Evolutionary conservation across 1,284 basidiomycete species (phyloP).

Genomic region (Rhizoctonia solani): DNA sequence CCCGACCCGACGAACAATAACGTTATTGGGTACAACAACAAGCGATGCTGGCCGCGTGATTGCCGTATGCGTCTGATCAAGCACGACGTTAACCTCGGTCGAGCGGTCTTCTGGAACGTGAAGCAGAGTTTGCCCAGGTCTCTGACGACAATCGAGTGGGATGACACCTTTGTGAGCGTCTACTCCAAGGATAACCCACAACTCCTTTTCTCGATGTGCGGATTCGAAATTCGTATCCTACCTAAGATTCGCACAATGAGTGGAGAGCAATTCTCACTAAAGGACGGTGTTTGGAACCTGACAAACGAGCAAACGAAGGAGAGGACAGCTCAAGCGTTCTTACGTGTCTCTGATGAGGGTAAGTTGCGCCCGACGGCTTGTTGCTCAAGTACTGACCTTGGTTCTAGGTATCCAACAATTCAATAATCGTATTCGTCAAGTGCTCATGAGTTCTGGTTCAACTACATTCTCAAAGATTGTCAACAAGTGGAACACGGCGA

Average conservation of each 20-base stretch:
- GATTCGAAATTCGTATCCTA: slow-evolving; percentile 96
- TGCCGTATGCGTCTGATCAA: slow-evolving; percentile 99
- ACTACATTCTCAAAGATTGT: slow-evolving; percentile 99
- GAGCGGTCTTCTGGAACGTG: slow-evolving; percentile 99
- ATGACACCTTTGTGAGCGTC: slow-evolving; percentile 94
- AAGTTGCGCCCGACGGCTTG: slow-evolving; percentile 31
- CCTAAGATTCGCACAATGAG: slow-evolving; percentile 95
- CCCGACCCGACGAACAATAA: slow-evolving; percentile 99
- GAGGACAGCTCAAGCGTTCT: slow-evolving; percentile 94
- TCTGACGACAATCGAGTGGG: slow-evolving; percentile 98
- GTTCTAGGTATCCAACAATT: slow-evolving; percentile 84
- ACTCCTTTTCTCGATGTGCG: slow-evolving; percentile 96
- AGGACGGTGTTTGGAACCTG: slow-evolving; percentile 97
- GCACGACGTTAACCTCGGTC: slow-evolving; percentile 97
- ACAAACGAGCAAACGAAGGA: slow-evolving; percentile 97
- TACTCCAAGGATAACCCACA: slow-evolving; percentile 99
- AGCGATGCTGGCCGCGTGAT: slow-evolving; percentile 98
- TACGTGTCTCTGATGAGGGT: slow-evolving; percentile 96
- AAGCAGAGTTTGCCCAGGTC: slow-evolving; percentile 96
- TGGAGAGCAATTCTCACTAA: slow-evolving; percentile 93
- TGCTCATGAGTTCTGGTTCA: slow-evolving; percentile 98
- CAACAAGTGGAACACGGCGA: slow-evolving; percentile 98
- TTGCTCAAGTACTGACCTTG: slow-evolving; percentile 34
- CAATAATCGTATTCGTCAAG: slow-evolving; percentile 95
- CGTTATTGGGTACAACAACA: slow-evolving; percentile 98